Conservation (phyloP, 176 grass and related monocot species). For the Bothriochloa decipiens region DNA sequence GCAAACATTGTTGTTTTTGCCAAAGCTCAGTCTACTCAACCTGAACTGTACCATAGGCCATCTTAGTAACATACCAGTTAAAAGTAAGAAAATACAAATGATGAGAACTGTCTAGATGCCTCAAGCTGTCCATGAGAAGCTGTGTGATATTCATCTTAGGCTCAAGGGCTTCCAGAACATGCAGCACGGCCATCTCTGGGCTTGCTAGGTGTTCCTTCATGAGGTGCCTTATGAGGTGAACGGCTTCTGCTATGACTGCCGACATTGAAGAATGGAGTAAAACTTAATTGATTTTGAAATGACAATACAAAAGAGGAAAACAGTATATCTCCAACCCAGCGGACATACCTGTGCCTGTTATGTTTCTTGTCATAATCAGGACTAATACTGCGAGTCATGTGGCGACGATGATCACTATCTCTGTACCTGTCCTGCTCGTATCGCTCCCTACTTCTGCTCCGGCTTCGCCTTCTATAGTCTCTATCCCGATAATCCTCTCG, state of each 20-base stretch:
- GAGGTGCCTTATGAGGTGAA: constrained; percentile 41
- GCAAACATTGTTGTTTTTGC: background rate
- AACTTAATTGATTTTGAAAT: background rate
- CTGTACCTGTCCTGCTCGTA: constrained; percentile 45
- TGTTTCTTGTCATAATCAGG: constrained; percentile 61
- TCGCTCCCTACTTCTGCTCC: constrained; percentile 46
- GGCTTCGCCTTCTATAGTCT: constrained; percentile 50
- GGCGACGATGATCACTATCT: constrained; percentile 37
- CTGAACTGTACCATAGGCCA: constrained; percentile 7
- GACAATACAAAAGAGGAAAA: background rate
- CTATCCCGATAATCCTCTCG: constrained; percentile 55
- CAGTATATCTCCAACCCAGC: background rate
- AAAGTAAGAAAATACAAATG: constrained; percentile 30
- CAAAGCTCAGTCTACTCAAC: constrained; percentile 21
- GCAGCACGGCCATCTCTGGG: constrained; percentile 20
- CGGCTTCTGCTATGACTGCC: constrained; percentile 54
- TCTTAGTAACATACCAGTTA: constrained; percentile 21
- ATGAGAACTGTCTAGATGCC: constrained; percentile 34
- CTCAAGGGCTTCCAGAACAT: constrained; percentile 24
- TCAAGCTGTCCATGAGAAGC: background rate
- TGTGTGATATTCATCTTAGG: constrained; percentile 13
- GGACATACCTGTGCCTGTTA: constrained; percentile 39
- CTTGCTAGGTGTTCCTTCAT: constrained; percentile 34
- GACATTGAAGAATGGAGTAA: constrained; percentile 19
- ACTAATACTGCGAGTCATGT: constrained; percentile 50